Conservation (phyloP, 192 early-diverging fungal species). For the Piromyces finnis region DNA sequence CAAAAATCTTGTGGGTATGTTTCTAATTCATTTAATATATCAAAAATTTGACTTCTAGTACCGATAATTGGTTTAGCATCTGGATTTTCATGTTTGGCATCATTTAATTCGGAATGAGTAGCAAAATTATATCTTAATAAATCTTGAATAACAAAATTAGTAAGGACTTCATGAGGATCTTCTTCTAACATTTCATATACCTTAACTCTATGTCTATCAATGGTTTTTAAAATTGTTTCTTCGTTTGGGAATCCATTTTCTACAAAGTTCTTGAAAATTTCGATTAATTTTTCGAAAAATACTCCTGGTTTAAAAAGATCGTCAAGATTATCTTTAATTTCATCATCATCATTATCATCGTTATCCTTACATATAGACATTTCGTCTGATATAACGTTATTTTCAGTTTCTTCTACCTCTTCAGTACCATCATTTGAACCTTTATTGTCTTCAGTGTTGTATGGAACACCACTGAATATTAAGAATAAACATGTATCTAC, state of each 20-base stretch:
- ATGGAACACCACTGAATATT: slow-evolving; percentile 44
- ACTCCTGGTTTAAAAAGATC: slow-evolving; percentile 42
- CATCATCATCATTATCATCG: not conserved
- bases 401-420: not conserved
- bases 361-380: not conserved
- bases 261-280: slow-evolving; percentile 32
- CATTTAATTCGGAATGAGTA: slow-evolving; percentile 17
- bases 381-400: slow-evolving; percentile 6
- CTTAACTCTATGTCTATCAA: slow-evolving; percentile 15
- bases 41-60: slow-evolving; percentile 28
- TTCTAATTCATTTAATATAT: slow-evolving; percentile 31
- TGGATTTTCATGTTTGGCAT: slow-evolving; percentile 8
- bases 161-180: slow-evolving; percentile 35
- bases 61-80: slow-evolving; percentile 11
- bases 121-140: slow-evolving; percentile 33
- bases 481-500: slow-evolving; percentile 35
- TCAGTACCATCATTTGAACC: not conserved
- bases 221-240: not conserved
- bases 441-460: not conserved
- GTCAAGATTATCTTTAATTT: slow-evolving; percentile 4
- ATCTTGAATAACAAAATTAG: slow-evolving; percentile 26
- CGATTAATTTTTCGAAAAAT: slow-evolving; percentile 25
- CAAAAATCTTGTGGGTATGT: slow-evolving; percentile 27
- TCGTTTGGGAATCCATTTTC: slow-evolving; percentile 6
- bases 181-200: slow-evolving; percentile 28